Evolutionary conservation across 129 eudicot genomes (phyloP).

Genomic region (Chrysanthemum seticuspe): DNA sequence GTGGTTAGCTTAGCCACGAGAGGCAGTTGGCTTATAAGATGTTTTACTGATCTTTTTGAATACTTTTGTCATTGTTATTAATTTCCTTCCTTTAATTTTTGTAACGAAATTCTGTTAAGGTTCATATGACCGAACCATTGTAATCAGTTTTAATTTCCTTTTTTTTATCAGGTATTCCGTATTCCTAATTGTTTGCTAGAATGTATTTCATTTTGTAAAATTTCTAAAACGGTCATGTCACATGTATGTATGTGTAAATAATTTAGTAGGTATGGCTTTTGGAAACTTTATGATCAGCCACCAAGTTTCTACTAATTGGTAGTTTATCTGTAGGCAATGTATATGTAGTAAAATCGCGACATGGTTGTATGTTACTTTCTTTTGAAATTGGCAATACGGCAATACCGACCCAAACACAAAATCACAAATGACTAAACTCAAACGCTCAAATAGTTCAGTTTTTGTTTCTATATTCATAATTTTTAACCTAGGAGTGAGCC

Average conservation of each 20-base stretch:
- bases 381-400: neutral
- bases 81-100: too few relatives aligned
- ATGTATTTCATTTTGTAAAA: too few relatives aligned
- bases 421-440: too few relatives aligned
- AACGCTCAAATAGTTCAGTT: neutral
- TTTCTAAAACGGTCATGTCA: neutral
- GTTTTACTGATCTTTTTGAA: too few relatives aligned
- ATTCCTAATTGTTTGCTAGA: too few relatives aligned
- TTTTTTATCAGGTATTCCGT: too few relatives aligned
- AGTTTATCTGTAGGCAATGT: neutral
- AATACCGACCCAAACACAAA: neutral
- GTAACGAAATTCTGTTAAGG: too few relatives aligned
- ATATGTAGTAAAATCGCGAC: neutral
- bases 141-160: too few relatives aligned
- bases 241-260: neutral
- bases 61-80: too few relatives aligned
- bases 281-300: slow-evolving; percentile 6
- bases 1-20: too few relatives aligned
- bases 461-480: neutral
- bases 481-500: neutral
- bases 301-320: neutral
- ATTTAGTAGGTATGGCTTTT: neutral
- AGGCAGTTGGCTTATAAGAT: too few relatives aligned
- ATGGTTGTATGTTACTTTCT: neutral
- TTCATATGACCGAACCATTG: too few relatives aligned